Evolutionary conservation across 257 asterid species (phyloP).

Genomic region (Plantago ovata): DNA sequence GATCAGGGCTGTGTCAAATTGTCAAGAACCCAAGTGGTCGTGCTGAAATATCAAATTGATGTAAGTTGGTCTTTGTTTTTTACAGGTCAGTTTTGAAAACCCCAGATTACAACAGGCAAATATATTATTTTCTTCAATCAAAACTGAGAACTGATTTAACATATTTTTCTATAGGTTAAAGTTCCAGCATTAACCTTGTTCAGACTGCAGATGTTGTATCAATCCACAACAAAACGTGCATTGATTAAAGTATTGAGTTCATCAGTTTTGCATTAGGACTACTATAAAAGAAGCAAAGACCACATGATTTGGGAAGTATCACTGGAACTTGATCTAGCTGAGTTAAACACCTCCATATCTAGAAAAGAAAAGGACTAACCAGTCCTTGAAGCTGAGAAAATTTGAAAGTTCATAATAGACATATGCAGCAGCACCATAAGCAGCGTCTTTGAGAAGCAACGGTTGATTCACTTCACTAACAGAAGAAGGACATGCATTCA

Average conservation of each 20-base stretch:
- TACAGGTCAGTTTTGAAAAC: no score
- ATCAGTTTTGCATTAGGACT: background rate
- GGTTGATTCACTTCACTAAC: constrained; percentile 73
- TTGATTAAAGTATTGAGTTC: background rate
- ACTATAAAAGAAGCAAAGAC: constrained; percentile 10
- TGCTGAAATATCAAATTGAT: no score
- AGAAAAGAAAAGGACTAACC: constrained; percentile 45
- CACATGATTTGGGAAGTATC: constrained; percentile 11
- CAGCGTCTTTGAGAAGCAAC: constrained; percentile 95
- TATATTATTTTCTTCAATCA: no score
- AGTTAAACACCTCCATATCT: constrained; percentile 10
- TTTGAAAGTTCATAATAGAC: constrained; percentile 95
- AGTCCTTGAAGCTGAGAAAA: constrained; percentile 87
- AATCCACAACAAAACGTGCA: constrained; percentile 4
- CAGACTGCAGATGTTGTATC: constrained; percentile 14
- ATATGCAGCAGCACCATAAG: constrained; percentile 97
- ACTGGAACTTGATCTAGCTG: constrained; percentile 5
- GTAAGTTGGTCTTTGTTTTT: no score
- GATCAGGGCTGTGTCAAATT: no score
- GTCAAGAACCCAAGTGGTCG: no score
- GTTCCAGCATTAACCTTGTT: no score
- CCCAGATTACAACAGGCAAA: no score
- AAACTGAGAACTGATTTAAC: no score
- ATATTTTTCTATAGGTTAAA: no score
- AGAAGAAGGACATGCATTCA: constrained; percentile 83